Conservation (phyloP, 2,329 filamentous ascomycete genomes). For the Penicillium hesseltinei region DNA sequence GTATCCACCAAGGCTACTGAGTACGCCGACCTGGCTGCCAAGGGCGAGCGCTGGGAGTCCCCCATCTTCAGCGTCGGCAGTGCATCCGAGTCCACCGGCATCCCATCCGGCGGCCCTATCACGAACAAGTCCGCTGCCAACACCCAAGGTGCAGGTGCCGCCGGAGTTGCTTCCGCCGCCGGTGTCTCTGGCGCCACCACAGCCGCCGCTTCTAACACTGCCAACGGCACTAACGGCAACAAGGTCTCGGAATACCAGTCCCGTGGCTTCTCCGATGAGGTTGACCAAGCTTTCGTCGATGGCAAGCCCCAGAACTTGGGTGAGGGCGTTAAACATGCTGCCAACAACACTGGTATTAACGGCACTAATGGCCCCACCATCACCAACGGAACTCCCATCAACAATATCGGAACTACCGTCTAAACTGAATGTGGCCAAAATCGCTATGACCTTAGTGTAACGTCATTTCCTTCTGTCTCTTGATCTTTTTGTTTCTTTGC, state of each 20-base stretch:
- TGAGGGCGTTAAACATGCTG: slow-evolving; percentile 7
- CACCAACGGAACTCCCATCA: not conserved
- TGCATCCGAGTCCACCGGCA: slow-evolving; percentile 68
- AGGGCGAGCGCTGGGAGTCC: slow-evolving; percentile 93
- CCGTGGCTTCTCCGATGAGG: slow-evolving; percentile 33
- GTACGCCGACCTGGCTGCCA: slow-evolving; percentile 80
- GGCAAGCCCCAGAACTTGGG: slow-evolving; percentile 15
- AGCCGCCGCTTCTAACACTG: slow-evolving; percentile 4
- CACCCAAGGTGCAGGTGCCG: slow-evolving; percentile 17
- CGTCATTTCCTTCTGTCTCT: not conserved
- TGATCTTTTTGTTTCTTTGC: slow-evolving; percentile 9
- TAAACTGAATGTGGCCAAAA: not conserved
- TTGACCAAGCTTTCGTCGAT: slow-evolving; percentile 33
- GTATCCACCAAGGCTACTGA: slow-evolving; percentile 93
- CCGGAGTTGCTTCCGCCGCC: slow-evolving; percentile 15
- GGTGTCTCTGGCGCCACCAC: slow-evolving; percentile 12
- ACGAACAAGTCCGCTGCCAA: slow-evolving; percentile 57
- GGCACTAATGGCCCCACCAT: not conserved
- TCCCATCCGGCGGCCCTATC: slow-evolving; percentile 59
- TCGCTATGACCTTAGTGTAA: slow-evolving; percentile 2
- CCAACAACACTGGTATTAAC: slow-evolving; percentile 8
- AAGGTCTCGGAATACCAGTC: slow-evolving; percentile 20
- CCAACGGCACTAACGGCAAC: slow-evolving; percentile 2
- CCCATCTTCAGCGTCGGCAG: slow-evolving; percentile 86
- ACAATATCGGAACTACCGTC: slow-evolving; percentile 3